Base-by-base conservation (phyloP, 2,329 filamentous ascomycete species). In the Diaporthe citrichinensis region DNA sequence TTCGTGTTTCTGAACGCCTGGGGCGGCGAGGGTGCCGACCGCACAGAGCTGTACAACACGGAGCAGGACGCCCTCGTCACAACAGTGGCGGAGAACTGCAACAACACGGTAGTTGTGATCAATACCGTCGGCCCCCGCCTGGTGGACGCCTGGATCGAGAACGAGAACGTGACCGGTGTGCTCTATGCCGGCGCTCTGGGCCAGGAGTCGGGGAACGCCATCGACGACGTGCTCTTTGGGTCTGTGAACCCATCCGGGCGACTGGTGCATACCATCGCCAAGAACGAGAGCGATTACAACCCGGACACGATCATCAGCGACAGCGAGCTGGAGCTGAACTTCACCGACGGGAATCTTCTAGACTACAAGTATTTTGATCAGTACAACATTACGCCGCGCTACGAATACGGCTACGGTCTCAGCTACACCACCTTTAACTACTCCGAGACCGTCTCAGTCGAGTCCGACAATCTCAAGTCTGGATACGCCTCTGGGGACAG, bases 1-100 rank as follows among this genome's bases (percentile, higher is more conserved):
- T 83, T 93, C 4, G 90, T 93, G 0, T 90, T 93, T 78, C 89
- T 90, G 78, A 94, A 93, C 80, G 89, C 87, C 12, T 94, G 93
- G 82, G 91, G 93, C 1, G 92, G 93, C 1, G 95, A 97, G 83
- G 93, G 93, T 1, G 93, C 88, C 78, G 88, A 94, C 76, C 87
- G 91, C 61, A 85, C 90, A 0, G 87, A 87, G 10, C 85, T 94
- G 59, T 87, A 88, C 39, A 94, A 96, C 81, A 92, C 92, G 75
- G 91, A 90, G 68, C 91, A 89, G 2, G 91, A 94, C 77, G 83
- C 81, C 0, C 83, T 93, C 0, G 87, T 93, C 57, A 82, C 82
- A 0, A 86, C 88, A 55, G 90, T 93, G 0, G 92, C 92, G 0
- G 83, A 85, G 12, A 85, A 86, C 39, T 93, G 91, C 81, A 86